Conservation (phyloP, 179 eudicot species). For the Carnegiea gigantea region DNA sequence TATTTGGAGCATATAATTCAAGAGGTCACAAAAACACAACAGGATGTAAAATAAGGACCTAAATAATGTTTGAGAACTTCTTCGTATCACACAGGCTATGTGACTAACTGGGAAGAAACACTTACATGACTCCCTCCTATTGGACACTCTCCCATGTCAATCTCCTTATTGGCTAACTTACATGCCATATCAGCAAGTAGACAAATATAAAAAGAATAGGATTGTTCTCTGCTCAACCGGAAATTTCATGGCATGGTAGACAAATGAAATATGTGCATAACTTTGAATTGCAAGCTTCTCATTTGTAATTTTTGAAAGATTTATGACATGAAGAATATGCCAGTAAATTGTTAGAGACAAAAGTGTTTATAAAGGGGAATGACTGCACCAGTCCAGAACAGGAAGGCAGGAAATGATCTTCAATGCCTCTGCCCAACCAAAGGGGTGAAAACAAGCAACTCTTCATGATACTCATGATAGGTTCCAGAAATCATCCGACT, state of each 20-base stretch:
- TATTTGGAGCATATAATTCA: not conserved
- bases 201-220: too few relatives aligned
- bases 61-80: not conserved
- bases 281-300: not conserved
- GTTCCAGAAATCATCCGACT: too few relatives aligned
- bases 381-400: not conserved
- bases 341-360: not conserved
- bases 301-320: too few relatives aligned
- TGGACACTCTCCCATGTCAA: not conserved
- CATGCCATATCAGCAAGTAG: not conserved
- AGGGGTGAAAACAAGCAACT: too few relatives aligned
- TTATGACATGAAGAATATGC: not conserved
- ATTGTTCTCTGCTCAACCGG: not conserved
- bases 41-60: not conserved
- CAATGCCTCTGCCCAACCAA: too few relatives aligned
- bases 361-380: not conserved
- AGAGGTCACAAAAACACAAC: not conserved
- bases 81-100: not conserved
- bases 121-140: not conserved
- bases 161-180: not conserved
- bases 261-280: not conserved
- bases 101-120: not conserved
- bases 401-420: not conserved
- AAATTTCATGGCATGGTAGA: not conserved
- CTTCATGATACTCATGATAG: too few relatives aligned